Conservation (phyloP, 1,284 basidiomycete genomes). For the Melampsora larici-populina region DNA sequence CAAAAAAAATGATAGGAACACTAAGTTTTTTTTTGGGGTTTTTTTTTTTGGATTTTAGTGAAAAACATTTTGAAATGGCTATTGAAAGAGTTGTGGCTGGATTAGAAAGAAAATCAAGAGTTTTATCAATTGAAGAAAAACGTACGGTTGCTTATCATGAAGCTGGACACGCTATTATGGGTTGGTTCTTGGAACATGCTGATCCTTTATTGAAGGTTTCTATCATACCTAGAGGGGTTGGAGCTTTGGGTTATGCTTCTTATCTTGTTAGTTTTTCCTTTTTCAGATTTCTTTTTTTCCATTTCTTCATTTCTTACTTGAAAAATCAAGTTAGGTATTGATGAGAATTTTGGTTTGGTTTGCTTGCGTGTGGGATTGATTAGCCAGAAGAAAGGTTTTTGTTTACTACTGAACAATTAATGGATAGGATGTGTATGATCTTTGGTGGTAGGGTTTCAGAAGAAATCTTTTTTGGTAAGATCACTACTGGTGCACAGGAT, state of each 20-base stretch:
- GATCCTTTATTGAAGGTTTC: slow-evolving; percentile 96
- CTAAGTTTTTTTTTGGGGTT: too few relatives aligned
- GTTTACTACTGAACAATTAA: slow-evolving; percentile 87
- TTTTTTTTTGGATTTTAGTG: slow-evolving; percentile 49
- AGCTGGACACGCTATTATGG: slow-evolving; percentile 95
- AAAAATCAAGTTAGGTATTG: background rate
- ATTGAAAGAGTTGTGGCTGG: slow-evolving; percentile 98
- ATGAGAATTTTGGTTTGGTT: background rate
- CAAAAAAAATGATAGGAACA: too few relatives aligned
- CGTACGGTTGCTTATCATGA: slow-evolving; percentile 98
- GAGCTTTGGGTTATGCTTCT: slow-evolving; percentile 85
- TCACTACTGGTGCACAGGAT: slow-evolving; percentile 89
- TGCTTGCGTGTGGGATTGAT: slow-evolving; percentile 61
- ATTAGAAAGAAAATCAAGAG: slow-evolving; percentile 88
- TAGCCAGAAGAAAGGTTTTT: slow-evolving; percentile 94
- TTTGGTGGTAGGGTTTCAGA: slow-evolving; percentile 97
- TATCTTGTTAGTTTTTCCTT: slow-evolving; percentile 61
- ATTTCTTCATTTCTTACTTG: too few relatives aligned
- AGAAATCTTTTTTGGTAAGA: slow-evolving; percentile 94
- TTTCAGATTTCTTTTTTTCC: slow-evolving; percentile 6
- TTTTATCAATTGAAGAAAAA: slow-evolving; percentile 93
- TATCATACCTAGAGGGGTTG: slow-evolving; percentile 94
- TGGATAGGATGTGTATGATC: slow-evolving; percentile 97
- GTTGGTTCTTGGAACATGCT: slow-evolving; percentile 96
- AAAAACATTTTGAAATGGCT: slow-evolving; percentile 89